A percentile compares a stretch with the other conserved stretches of the same genome.
phyloP scores from a whole-genome alignment of 1,284 basidiomycete species.

The Trichosporon sp. region DNA sequence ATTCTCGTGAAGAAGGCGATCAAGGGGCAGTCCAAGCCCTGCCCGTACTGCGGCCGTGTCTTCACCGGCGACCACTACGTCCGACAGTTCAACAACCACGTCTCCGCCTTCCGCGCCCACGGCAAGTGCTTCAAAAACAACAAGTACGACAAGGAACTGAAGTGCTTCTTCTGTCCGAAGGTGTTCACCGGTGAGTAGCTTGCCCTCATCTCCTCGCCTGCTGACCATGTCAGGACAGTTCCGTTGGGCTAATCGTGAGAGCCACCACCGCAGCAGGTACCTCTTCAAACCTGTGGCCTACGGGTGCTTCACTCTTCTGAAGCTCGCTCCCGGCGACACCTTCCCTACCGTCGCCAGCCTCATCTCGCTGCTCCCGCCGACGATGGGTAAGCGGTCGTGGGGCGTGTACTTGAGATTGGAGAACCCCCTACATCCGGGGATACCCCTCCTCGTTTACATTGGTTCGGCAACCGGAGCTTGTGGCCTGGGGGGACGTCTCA shows the following conservation, averaged over 20 bases:
- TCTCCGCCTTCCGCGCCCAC: background rate
- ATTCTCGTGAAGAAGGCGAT: background rate
- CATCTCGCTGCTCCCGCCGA: too few relatives aligned
- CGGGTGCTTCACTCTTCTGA: too few relatives aligned
- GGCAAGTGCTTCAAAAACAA: background rate
- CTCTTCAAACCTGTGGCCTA: too few relatives aligned
- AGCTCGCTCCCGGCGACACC: too few relatives aligned
- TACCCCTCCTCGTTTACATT: too few relatives aligned
- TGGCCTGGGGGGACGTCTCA: too few relatives aligned
- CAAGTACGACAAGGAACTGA: background rate
- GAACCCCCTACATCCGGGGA: too few relatives aligned
- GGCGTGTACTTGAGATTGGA: too few relatives aligned
- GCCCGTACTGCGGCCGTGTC: background rate
- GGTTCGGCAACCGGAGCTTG: too few relatives aligned
- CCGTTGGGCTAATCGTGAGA: background rate
- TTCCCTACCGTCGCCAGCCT: too few relatives aligned
- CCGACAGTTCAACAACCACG: background rate
- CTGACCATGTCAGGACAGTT: background rate
- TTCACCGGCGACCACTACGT: background rate
- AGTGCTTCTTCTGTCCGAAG: background rate
- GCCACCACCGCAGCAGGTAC: background rate
- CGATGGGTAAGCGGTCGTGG: too few relatives aligned
- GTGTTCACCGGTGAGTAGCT: background rate
- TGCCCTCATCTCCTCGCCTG: background rate
- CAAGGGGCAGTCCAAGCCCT: background rate